Evolutionary conservation across 148 eudicot genomes (phyloP).

Genomic region (Dianthus caryophyllus): DNA sequence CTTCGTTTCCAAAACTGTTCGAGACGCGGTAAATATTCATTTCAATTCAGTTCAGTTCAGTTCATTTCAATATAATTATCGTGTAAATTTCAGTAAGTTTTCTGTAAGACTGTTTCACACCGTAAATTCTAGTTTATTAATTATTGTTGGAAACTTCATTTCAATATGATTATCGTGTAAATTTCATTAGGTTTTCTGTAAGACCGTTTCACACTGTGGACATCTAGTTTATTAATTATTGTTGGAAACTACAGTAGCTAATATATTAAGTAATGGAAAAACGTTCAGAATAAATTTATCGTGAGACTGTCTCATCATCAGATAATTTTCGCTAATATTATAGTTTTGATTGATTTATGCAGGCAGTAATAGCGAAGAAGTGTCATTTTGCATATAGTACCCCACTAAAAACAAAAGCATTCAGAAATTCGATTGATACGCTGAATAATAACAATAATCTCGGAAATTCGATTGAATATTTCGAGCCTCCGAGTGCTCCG

Average conservation of each 20-base stretch:
- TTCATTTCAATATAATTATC: background rate
- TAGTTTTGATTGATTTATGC: slow-evolving; percentile 10
- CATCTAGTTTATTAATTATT: too few relatives aligned
- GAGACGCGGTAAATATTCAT: slow-evolving; percentile 48
- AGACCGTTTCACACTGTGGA: background rate
- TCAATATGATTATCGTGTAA: background rate
- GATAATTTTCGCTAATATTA: too few relatives aligned
- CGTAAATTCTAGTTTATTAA: too few relatives aligned
- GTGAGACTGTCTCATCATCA: too few relatives aligned
- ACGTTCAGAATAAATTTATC: too few relatives aligned
- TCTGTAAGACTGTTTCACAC: background rate
- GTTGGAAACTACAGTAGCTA: too few relatives aligned
- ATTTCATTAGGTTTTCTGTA: background rate
- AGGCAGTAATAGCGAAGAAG: slow-evolving; percentile 55
- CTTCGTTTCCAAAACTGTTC: slow-evolving; percentile 52
- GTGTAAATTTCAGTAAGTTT: too few relatives aligned
- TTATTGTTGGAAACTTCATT: too few relatives aligned
- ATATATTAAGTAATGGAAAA: too few relatives aligned
- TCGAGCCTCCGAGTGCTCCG: slow-evolving; percentile 66
- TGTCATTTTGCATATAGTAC: slow-evolving; percentile 64
- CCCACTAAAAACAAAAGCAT: slow-evolving; percentile 45
- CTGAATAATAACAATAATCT: slow-evolving; percentile 16
- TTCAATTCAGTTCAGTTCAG: background rate
- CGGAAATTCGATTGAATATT: slow-evolving; percentile 8
- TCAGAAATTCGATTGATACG: slow-evolving; percentile 30